Conservation (phyloP, 129 eudicot genomes). For the Saussurea involucrata region DNA sequence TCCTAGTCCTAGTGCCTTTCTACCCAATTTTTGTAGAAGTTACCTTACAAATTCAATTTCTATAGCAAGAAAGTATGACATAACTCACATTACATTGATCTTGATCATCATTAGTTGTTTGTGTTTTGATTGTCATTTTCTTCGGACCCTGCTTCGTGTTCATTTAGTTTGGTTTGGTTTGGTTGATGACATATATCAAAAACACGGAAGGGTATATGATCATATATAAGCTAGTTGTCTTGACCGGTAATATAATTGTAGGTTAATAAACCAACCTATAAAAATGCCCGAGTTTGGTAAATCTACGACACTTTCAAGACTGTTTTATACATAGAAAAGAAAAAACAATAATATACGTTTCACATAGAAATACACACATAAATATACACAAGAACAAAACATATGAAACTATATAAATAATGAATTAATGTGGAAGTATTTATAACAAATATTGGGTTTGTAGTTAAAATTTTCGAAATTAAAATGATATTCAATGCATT, state of each 20-base stretch:
- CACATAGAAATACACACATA: too few species aligned
- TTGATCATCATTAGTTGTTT: constrained; percentile 6
- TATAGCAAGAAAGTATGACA: constrained; percentile 3
- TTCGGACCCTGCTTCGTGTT: neutral
- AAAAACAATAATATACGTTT: too few species aligned
- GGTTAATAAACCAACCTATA: too few species aligned
- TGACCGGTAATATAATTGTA: neutral
- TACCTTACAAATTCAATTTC: constrained; percentile 12
- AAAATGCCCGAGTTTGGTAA: neutral
- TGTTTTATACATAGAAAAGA: too few species aligned
- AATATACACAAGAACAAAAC: too few species aligned
- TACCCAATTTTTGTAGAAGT: constrained; percentile 15
- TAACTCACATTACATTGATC: neutral
- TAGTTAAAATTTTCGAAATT: too few species aligned
- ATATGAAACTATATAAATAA: too few species aligned
- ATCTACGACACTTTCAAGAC: too few species aligned
- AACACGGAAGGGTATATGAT: neutral
- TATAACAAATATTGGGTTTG: too few species aligned
- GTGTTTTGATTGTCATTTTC: neutral
- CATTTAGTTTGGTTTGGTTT: neutral
- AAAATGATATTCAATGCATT: too few species aligned
- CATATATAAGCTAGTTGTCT: too few species aligned
- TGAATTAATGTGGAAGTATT: too few species aligned
- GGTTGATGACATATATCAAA: neutral
- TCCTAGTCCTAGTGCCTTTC: neutral